Evolutionary conservation across 352 stramenopile genomes (phyloP), one percentile per base, ranked within the genome.

Genomic region (Phytophthora ramorum): DNA sequence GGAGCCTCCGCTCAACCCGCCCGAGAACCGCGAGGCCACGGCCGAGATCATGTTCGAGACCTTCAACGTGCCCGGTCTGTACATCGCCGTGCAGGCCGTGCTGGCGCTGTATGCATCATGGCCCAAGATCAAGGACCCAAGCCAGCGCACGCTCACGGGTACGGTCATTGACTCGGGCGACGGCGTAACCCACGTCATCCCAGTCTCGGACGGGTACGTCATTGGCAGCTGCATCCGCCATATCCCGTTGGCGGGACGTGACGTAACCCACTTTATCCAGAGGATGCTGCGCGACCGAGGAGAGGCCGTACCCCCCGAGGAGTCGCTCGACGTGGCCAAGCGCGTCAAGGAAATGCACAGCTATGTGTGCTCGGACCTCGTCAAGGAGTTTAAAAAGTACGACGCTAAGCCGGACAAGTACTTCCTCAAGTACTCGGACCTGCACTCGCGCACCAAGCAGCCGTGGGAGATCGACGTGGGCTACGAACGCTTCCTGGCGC

Each of bases 31-130:
- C 38, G 96, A 99, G 67, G 91, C 94, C 51, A 98, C 95, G 30
- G 96, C 93, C 32, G 94, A 98, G 81, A 97, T 98, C 76, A 98
- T 98, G 93, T 98, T 98, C 59, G 95, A 98, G 78, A 98, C 95
- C 24, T 98, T 98, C 70, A 98, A 98, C 70, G 95, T 98, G 3
- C 95, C 95, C 0, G 93, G 90, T 0, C 75, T 98, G 17, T 98
- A 98, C 79, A 98, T 98, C 60, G 92, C 89, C n/a, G 90, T 98
- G 26, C 96, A 99, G 71, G 96, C 96, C 9, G 95, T 99, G 48
- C 73, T 99, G 48, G 94, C 95, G 20, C 81, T 99, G 22, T 97
- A 97, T 58, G 96, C 96, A 16, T 97, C 89, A 28, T 98, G 94
- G 93, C 93, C 95, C 26, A 93, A 93, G 64, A 92, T 97, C 53